phyloP scores from a whole-genome alignment of 208 protist genomes.

The Wallacemonas sp. region DNA sequence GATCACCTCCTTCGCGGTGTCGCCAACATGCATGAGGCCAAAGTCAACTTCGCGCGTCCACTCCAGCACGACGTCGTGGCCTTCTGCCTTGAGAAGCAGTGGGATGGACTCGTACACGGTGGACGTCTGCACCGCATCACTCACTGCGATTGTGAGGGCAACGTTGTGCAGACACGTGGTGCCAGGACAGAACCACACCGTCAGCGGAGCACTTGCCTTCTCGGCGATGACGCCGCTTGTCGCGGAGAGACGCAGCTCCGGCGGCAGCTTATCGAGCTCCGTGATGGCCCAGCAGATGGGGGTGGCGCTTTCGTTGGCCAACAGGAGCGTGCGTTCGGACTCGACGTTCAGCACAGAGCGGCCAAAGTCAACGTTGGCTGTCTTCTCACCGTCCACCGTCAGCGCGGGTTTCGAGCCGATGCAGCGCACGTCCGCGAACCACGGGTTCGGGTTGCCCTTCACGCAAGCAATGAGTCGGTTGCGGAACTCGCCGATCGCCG shows the following conservation, averaged over 20 bases:
- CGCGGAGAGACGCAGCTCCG: conserved; percentile 68
- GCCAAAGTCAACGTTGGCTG: conserved; percentile 74
- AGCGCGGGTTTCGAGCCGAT: conserved; percentile 82
- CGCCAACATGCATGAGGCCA: conserved; percentile 87
- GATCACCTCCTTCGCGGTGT: conserved; percentile 69
- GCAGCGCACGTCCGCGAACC: conserved; percentile 79
- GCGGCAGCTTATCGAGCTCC: conserved; percentile 56
- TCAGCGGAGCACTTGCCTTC: conserved; percentile 46
- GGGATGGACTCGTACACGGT: conserved; percentile 69
- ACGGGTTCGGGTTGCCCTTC: conserved; percentile 92
- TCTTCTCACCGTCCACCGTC: conserved; percentile 75
- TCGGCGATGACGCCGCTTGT: conserved; percentile 71
- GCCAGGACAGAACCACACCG: conserved; percentile 64
- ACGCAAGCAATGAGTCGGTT: conserved; percentile 88
- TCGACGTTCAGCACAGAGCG: conserved; percentile 66
- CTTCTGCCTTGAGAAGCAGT: conserved; percentile 86
- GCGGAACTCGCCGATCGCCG: conserved; percentile 73
- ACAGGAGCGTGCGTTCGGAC: conserved; percentile 33
- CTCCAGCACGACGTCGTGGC: conserved; percentile 91
- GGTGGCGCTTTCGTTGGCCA: conserved; percentile 79
- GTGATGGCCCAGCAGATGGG: conserved; percentile 75
- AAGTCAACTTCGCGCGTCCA: conserved; percentile 91
- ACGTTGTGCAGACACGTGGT: conserved; percentile 75
- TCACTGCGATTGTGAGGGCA: conserved; percentile 56
- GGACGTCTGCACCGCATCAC: conserved; percentile 32